Conservation (phyloP, 2,329 filamentous ascomycete species). For the Tolypocladium ovalisporum region DNA sequence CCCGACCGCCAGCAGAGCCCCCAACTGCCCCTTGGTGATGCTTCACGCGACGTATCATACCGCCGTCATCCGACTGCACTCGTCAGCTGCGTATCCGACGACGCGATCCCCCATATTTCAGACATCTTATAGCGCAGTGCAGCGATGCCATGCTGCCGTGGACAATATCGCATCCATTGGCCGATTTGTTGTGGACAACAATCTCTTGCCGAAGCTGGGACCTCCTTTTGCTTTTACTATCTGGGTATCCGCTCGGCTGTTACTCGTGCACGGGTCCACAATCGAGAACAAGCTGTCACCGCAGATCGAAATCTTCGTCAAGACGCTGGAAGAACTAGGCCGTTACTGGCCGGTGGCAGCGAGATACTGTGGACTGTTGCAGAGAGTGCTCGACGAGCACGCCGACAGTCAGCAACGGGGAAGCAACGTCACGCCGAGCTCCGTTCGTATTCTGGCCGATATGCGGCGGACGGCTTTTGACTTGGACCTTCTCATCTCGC, state of each 20-base stretch:
- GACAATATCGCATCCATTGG: slow-evolving; percentile 71
- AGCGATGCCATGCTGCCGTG: slow-evolving; percentile 73
- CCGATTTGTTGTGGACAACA: slow-evolving; percentile 65
- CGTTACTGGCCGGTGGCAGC: slow-evolving; percentile 77
- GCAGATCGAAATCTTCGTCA: slow-evolving; percentile 72
- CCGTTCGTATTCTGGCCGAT: slow-evolving; percentile 77
- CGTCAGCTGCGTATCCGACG: slow-evolving; percentile 84
- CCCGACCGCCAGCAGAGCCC: slow-evolving; percentile 48
- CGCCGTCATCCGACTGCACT: slow-evolving; percentile 81
- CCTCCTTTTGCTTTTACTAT: slow-evolving; percentile 87
- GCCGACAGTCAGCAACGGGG: slow-evolving; percentile 65
- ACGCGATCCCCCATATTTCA: slow-evolving; percentile 83
- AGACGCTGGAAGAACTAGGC: slow-evolving; percentile 71
- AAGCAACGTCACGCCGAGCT: slow-evolving; percentile 67
- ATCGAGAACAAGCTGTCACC: slow-evolving; percentile 75
- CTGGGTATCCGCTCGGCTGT: slow-evolving; percentile 79
- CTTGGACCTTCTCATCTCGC: slow-evolving; percentile 77
- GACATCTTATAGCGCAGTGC: slow-evolving; percentile 74
- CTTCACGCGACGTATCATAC: slow-evolving; percentile 85
- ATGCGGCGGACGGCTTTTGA: slow-evolving; percentile 89
- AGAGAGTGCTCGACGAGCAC: slow-evolving; percentile 79
- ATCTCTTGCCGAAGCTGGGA: slow-evolving; percentile 68
- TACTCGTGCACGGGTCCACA: slow-evolving; percentile 83
- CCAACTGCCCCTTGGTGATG: slow-evolving; percentile 83
- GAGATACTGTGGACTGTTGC: slow-evolving; percentile 68